Evolutionary conservation across 2,329 filamentous ascomycete genomes (phyloP), one percentile per base, ranked within the genome.

Genomic region (Stachybotrys echinatus): DNA sequence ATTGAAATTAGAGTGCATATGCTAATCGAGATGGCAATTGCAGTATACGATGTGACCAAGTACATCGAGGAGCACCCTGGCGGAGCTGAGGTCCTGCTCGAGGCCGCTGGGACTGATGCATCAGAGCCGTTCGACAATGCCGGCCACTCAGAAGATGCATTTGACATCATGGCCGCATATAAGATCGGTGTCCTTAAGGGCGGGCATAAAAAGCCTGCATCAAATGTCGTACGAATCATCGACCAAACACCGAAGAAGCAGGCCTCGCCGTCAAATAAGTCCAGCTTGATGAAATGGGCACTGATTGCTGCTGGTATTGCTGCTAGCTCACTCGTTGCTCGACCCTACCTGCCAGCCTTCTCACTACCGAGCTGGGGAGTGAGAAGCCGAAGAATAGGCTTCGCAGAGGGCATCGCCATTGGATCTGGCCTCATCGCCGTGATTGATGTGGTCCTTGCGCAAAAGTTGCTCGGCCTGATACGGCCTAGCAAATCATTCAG

Each of bases 121-220:
- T 89, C 86, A 42, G 84, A 89, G 64, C 86, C 83, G 40, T 94
- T 92, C 61, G 88, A 94, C 70, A 87, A 92, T 61, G 88, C 89
- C 37, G 89, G 89, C 42, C 89, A 95, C 74, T 90, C 86, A 44
- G 87, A 89, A 21, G 74, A 77, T 49, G 74, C 74, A 3, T 65
- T 60, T 47, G 72, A 74, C 38, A 69, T 74, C 44, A 69, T 76
- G 65, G 62, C 61, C 2, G 52, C 61, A 12, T 72, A 64, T 48
- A 55, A 55, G 39, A 45, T 76, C 31, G 74, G 73, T 18, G 65
- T 61, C 23, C 61, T 71, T 49, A 67, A 65, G 48, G n/a, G n/a
- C n/a, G n/a, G n/a, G n/a, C n/a, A n/a, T 48, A 52, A 50, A 37
- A 54, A 54, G 34, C 21, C 42, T 6, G 20, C 42, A 12, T 37